phyloP scores from a whole-genome alignment of 2,329 filamentous ascomycete genomes.

The Gaeumannomyces sp. region DNA sequence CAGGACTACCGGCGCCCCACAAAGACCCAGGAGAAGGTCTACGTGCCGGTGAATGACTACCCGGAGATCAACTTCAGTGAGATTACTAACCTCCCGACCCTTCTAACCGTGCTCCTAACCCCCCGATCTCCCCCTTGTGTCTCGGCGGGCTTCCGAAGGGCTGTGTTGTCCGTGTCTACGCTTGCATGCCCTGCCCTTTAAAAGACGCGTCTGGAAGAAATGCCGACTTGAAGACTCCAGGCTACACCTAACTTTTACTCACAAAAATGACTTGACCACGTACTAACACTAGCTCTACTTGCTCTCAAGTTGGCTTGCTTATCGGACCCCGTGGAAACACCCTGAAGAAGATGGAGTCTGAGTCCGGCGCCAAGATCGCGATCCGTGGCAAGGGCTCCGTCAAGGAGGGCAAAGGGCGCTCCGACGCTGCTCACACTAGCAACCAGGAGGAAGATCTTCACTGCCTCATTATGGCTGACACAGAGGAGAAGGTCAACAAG shows the following conservation, averaged over 20 bases:
- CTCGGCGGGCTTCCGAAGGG: background rate
- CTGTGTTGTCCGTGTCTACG: background rate
- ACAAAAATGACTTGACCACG: conserved; percentile 30
- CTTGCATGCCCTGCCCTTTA: background rate
- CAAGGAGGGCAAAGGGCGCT: conserved; percentile 98
- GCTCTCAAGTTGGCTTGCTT: conserved; percentile 95
- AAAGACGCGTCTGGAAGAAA: conserved; percentile 2
- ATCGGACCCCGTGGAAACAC: conserved; percentile 99
- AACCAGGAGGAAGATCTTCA: conserved; percentile 99
- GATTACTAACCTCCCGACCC: conserved; percentile 98
- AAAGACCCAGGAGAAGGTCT: conserved; percentile 99
- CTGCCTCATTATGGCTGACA: conserved; percentile 99
- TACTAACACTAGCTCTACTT: conserved; percentile 91
- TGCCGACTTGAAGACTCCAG: background rate
- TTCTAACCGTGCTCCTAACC: conserved; percentile 50
- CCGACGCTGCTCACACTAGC: conserved; percentile 97
- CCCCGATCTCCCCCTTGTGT: conserved; percentile 3
- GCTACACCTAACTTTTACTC: conserved; percentile 21
- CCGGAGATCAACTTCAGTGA: conserved; percentile 99
- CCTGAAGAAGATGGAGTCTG: conserved; percentile 98
- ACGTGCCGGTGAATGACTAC: conserved; percentile 99
- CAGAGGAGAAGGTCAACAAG: conserved; percentile 99
- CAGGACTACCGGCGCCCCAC: conserved; percentile 97
- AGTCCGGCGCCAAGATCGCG: conserved; percentile 96
- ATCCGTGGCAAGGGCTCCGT: conserved; percentile 99